A percentile compares a stretch with the other conserved stretches of the same genome.
These are phyloP conservation scores for Hypoxylon sp. DNA, from an alignment of 2,329 filamentous ascomycete genomes.

Conservation along the genomic window DNA sequence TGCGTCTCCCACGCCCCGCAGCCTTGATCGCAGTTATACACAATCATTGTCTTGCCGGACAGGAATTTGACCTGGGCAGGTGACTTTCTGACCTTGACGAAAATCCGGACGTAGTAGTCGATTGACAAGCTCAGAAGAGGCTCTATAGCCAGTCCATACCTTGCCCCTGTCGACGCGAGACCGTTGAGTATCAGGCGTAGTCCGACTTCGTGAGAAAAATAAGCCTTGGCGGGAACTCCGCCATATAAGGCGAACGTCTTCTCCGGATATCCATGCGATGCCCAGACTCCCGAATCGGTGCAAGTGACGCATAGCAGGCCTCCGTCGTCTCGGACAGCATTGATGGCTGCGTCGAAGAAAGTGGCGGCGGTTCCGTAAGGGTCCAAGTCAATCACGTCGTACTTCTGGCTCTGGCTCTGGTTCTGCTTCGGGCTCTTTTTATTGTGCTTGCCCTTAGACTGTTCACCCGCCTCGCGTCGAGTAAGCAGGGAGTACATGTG, in stretches of 20 bases:
- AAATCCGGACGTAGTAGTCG: slow-evolving; percentile 92
- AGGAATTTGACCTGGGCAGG: slow-evolving; percentile 89
- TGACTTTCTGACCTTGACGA: slow-evolving; percentile 81
- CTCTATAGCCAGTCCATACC: slow-evolving; percentile 88
- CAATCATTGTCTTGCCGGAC: slow-evolving; percentile 89
- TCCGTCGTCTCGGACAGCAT: slow-evolving; percentile 82
- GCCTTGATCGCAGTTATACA: slow-evolving; percentile 89
- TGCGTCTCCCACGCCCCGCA: slow-evolving; percentile 94
- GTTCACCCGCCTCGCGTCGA: slow-evolving; percentile 55
- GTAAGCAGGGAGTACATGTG: slow-evolving; percentile 86
- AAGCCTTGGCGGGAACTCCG: slow-evolving; percentile 83
- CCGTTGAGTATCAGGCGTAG: slow-evolving; percentile 85
- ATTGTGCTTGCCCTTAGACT: slow-evolving; percentile 49
- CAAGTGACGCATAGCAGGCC: slow-evolving; percentile 95
- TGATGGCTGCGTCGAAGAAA: slow-evolving; percentile 90
- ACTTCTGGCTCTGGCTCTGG: slow-evolving; percentile 63
- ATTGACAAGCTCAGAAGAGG: slow-evolving; percentile 92
- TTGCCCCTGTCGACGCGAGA: slow-evolving; percentile 79
- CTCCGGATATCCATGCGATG: slow-evolving; percentile 91
- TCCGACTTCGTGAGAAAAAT: slow-evolving; percentile 87
- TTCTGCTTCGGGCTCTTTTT: slow-evolving; percentile 48
- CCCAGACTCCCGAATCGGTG: slow-evolving; percentile 94
- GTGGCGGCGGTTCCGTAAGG: slow-evolving; percentile 93
- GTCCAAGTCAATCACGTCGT: slow-evolving; percentile 95
- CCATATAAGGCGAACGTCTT: slow-evolving; percentile 96